Conservation (phyloP, 2,329 filamentous ascomycete genomes). For the Microdochium paspali region DNA sequence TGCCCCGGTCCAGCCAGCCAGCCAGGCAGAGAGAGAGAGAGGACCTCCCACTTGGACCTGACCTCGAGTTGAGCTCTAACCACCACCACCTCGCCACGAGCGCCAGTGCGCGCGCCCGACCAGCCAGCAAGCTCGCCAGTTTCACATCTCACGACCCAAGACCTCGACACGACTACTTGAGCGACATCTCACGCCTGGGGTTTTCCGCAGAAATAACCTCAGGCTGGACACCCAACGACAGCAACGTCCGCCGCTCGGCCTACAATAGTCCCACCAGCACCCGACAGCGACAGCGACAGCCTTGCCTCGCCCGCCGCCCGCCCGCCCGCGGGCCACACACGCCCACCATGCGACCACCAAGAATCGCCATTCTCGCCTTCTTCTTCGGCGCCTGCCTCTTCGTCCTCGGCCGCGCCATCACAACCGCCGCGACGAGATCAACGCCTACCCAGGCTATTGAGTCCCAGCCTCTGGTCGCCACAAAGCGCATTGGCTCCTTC, state of each 20-base stretch:
- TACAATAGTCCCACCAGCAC: no score
- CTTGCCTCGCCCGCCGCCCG: no score
- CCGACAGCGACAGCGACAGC: no score
- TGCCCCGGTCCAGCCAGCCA: not conserved
- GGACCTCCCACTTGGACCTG: not conserved
- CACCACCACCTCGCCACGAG: not conserved
- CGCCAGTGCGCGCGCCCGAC: not conserved
- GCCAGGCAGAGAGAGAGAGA: not conserved
- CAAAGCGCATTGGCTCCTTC: constrained; percentile 32
- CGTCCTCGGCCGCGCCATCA: constrained; percentile 43
- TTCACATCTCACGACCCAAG: not conserved
- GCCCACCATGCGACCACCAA: constrained; percentile 41
- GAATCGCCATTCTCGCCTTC: constrained; percentile 42
- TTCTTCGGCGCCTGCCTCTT: constrained; percentile 45
- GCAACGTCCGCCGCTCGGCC: not conserved
- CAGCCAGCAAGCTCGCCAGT: not conserved
- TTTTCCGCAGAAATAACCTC: not conserved
- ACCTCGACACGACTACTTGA: not conserved
- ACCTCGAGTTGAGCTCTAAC: not conserved
- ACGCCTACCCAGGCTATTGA: constrained; percentile 24
- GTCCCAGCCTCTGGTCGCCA: constrained; percentile 38
- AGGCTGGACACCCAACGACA: not conserved
- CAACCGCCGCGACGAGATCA: constrained; percentile 22
- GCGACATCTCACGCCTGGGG: not conserved
- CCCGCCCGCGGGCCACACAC: no score